phyloP scores from a whole-genome alignment of 1,284 basidiomycete genomes.

The Stygiomarasmius scandens region DNA sequence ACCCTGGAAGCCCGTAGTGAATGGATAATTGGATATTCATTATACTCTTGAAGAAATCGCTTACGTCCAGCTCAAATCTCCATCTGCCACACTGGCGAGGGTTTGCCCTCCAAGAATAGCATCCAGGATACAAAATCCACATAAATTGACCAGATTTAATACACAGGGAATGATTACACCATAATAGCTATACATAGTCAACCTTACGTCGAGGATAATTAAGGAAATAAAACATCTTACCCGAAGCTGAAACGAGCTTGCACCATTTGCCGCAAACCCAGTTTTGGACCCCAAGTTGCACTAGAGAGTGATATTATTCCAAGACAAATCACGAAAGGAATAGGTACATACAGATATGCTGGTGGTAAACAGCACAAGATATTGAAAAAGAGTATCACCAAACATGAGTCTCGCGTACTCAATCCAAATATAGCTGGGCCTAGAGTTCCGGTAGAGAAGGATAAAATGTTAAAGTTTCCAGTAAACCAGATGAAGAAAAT shows the following conservation, averaged over 20 bases:
- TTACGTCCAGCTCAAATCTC: slow-evolving; percentile 69
- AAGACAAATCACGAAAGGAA: not conserved
- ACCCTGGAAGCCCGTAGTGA: slow-evolving; percentile 49
- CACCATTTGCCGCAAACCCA: slow-evolving; percentile 87
- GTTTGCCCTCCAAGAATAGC: slow-evolving; percentile 82
- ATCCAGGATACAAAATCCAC: slow-evolving; percentile 79
- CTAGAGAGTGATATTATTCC: slow-evolving; percentile 35
- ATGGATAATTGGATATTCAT: slow-evolving; percentile 7
- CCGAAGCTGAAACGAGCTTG: slow-evolving; percentile 81
- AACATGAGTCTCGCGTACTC: slow-evolving; percentile 70
- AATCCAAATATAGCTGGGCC: slow-evolving; percentile 71
- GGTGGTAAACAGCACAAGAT: slow-evolving; percentile 56
- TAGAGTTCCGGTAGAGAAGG: slow-evolving; percentile 78
- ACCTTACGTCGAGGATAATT: not conserved
- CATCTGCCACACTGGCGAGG: slow-evolving; percentile 69
- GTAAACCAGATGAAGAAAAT: slow-evolving; percentile 80
- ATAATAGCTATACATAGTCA: slow-evolving; percentile 56
- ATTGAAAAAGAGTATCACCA: slow-evolving; percentile 81
- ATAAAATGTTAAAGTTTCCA: slow-evolving; percentile 73
- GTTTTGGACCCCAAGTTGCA: slow-evolving; percentile 81
- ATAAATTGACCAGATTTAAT: slow-evolving; percentile 64
- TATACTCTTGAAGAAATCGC: slow-evolving; percentile 15
- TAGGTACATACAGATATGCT: slow-evolving; percentile 56
- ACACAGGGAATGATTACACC: slow-evolving; percentile 67
- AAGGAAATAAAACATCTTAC: slow-evolving; percentile 37